Conservation (phyloP, 257 asterid genomes). For the Lithospermum erythrorhizon region DNA sequence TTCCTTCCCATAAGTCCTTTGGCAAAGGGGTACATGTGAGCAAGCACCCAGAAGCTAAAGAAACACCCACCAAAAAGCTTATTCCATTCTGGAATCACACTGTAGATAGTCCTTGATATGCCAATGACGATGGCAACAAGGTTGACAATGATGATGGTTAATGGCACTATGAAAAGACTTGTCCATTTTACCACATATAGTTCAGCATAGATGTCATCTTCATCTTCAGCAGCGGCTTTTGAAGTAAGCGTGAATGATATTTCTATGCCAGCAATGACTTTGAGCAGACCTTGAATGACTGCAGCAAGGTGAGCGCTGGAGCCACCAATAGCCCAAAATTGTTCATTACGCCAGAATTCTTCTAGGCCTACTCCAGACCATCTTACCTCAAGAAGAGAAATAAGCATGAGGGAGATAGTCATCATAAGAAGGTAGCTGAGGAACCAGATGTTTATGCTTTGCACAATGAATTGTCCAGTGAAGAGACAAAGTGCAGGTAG, state of each 20-base stretch:
- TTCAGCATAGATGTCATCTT: constrained; percentile 68
- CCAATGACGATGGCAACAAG: constrained; percentile 62
- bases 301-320: constrained; percentile 81
- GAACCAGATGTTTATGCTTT: constrained; percentile 40
- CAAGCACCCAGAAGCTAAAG: constrained; percentile 87
- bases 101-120: constrained; percentile 49
- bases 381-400: constrained; percentile 82
- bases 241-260: constrained; percentile 77
- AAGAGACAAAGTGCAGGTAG: constrained; percentile 86
- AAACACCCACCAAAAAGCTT: constrained; percentile 82
- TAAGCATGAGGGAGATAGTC: constrained; percentile 46
- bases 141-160: constrained; percentile 48
- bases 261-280: constrained; percentile 80
- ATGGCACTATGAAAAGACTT: constrained; percentile 61
- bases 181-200: constrained; percentile 80
- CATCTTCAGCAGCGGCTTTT: constrained; percentile 62
- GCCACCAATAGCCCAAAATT: constrained; percentile 93
- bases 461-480: constrained; percentile 82
- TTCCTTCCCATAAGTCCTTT: constrained; percentile 92
- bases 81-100: constrained; percentile 83
- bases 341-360: constrained; percentile 95
- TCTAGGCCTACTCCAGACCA: constrained; percentile 91
- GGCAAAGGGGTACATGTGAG: constrained; percentile 78
- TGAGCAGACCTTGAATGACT: constrained; percentile 76
- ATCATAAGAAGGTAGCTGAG: constrained; percentile 59